phyloP scores from a whole-genome alignment of 1,139 yeast species.

The Geotrichum aggregatum region DNA sequence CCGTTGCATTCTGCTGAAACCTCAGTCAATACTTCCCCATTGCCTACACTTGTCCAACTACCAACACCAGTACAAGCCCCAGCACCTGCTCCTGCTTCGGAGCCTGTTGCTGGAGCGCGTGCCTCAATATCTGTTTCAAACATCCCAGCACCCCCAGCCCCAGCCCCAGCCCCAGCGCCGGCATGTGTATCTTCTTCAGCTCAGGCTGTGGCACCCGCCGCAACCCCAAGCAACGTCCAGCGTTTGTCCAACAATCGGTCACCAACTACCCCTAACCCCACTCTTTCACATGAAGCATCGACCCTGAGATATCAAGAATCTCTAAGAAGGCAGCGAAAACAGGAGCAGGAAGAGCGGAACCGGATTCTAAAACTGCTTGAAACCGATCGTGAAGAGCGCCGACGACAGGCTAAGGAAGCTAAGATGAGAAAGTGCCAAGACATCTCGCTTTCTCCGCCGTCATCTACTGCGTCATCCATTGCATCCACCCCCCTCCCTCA shows the following conservation, averaged over 20 bases:
- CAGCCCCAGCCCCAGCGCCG: neutral
- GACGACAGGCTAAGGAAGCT: conserved; percentile 21
- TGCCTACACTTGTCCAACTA: neutral
- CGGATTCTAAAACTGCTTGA: conserved; percentile 51
- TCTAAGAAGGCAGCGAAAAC: conserved; percentile 40
- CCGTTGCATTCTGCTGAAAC: neutral
- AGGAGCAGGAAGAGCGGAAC: conserved; percentile 50
- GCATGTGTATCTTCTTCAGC: neutral
- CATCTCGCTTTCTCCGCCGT: no score
- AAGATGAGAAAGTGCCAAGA: no score
- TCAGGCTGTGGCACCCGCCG: neutral
- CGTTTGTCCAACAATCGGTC: no score
- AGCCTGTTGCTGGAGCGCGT: neutral
- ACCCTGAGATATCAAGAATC: conserved; percentile 41
- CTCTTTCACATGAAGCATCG: conserved; percentile 11
- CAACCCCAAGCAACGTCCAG: no score
- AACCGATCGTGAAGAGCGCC: conserved; percentile 51
- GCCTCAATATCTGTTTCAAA: conserved; percentile 4
- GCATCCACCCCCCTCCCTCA: conserved; percentile 5
- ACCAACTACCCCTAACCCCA: neutral
- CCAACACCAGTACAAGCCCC: conserved; percentile 5
- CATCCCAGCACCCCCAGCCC: neutral
- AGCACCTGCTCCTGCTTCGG: conserved; percentile 1
- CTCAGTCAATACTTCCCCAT: neutral
- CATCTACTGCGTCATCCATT: conserved; percentile 15